Evolutionary conservation across 2,329 filamentous ascomycete species (phyloP), one percentile per base, ranked within the genome.

Genomic region (Setomelanomma holmii): DNA sequence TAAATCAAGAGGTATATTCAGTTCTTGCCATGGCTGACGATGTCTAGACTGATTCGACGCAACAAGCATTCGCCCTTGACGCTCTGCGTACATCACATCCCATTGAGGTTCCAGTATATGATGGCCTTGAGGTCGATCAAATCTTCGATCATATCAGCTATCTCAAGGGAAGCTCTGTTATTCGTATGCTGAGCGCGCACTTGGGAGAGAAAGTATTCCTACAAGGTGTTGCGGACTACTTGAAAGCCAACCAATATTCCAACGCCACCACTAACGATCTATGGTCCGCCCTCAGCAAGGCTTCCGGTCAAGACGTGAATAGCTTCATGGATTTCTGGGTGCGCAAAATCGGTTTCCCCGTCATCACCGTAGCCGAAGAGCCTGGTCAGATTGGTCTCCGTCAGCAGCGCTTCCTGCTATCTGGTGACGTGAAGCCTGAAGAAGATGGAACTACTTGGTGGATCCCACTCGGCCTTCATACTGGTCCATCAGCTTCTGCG

Each of bases 81-180:
- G 88, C 90, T 40, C 86, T 99, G 61, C 89, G 95, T 40, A 90
- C 91, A 36, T 96, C 92, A 43, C 95, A 99, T 75, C 90, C 95
- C 7, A 97, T 99, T 63, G 93, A 99, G 75, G 95, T 99, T 5
- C 90, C 92, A 0, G 95, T 99, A 23, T 88, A 87, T 64, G 93
- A 97, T 73, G 95, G 93, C 23, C 84, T 98, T 10, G 95, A 98
- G 65, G 91, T 98, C 60, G 96, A 98, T 75, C 95, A 99, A 75
- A 96, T 98, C 61, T 99, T 99, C 70, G 95, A 99, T 74, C 86
- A 89, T 73, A 98, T 99, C 76, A 96, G 90, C 77, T 99, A 98
- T 73, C 82, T 96, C 57, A 98, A 99, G 80, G 95, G 95, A 30
- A 96, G 91, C 78, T 96, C 93, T 2, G 90, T 95, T 53, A 95